Conservation (phyloP, 768 basidiomycete genomes). For the Pilatotrama ljubarskyi region DNA sequence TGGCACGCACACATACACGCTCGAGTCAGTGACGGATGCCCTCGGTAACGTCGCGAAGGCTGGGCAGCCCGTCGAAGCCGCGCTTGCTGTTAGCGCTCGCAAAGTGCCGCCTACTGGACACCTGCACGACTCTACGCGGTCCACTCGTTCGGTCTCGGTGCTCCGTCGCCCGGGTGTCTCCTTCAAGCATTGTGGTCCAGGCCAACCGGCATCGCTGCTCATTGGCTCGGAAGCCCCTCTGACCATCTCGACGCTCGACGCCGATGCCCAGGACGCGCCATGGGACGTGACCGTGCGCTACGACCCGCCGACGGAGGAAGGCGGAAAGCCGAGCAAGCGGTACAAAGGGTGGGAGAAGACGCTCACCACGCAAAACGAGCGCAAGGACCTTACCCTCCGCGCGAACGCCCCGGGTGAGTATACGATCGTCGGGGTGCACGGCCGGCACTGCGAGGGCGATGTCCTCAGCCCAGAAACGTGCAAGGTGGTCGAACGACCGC, state of each 20-base stretch:
- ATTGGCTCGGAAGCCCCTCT: constrained; percentile 67
- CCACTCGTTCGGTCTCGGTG: constrained; percentile 60
- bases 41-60: constrained; percentile 68
- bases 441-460: constrained; percentile 81
- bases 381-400: constrained; percentile 46
- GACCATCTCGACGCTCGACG: constrained; percentile 50
- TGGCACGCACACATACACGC: constrained; percentile 69
- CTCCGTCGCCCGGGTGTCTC: constrained; percentile 69
- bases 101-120: constrained; percentile 5
- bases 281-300: constrained; percentile 69
- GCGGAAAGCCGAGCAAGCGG: constrained; percentile 39
- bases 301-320: constrained; percentile 47
- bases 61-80: neutral
- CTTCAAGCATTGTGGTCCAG: constrained; percentile 75
- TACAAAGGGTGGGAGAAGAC: constrained; percentile 65
- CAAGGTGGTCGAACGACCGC: constrained; percentile 69
- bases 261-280: constrained; percentile 64
- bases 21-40: constrained; percentile 83
- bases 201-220: constrained; percentile 65
- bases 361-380: constrained; percentile 48
- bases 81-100: constrained; percentile 36
- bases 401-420: constrained; percentile 77
- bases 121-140: neutral
- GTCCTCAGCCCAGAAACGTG: constrained; percentile 83
- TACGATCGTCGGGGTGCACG: constrained; percentile 65